These are phyloP conservation scores for Dactylellina leptospora DNA, from an alignment of 2,329 filamentous ascomycete genomes.

Conservation along the genomic window DNA sequence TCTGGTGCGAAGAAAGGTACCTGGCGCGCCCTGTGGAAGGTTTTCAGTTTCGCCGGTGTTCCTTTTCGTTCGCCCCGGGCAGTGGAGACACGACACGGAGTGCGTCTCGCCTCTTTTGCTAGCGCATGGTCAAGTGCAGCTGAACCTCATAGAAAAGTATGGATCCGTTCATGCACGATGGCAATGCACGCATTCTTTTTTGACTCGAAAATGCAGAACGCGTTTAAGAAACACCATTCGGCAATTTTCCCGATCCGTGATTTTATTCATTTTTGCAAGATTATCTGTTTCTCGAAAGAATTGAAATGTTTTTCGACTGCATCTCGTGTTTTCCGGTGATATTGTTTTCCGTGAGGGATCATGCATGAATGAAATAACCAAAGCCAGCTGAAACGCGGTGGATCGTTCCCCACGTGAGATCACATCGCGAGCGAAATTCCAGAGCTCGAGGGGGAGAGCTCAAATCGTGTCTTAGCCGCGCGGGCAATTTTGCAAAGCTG, in stretches of 20 bases:
- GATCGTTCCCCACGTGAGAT: slow-evolving; percentile 45
- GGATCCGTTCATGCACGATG: slow-evolving; percentile 41
- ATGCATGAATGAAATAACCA: slow-evolving; percentile 25
- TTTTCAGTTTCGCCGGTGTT: slow-evolving; percentile 46
- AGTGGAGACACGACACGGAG: slow-evolving; percentile 52
- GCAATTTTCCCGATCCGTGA: slow-evolving; percentile 43
- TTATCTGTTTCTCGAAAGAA: slow-evolving; percentile 12
- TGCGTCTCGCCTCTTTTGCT: slow-evolving; percentile 51
- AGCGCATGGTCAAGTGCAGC: slow-evolving; percentile 46
- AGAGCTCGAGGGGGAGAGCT: slow-evolving; percentile 19
- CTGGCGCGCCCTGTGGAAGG: slow-evolving; percentile 51
- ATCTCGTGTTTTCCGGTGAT: slow-evolving; percentile 6
- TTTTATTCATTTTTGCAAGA: slow-evolving; percentile 27
- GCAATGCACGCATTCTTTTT: slow-evolving; percentile 20
- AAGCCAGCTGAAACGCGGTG: slow-evolving; percentile 45
- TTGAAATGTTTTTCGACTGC: not conserved
- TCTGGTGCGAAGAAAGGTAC: slow-evolving; percentile 46
- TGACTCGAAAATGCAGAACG: slow-evolving; percentile 39
- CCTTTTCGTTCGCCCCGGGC: slow-evolving; percentile 44
- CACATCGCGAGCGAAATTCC: slow-evolving; percentile 8
- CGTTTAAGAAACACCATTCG: slow-evolving; percentile 45
- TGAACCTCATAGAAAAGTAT: slow-evolving; percentile 39
- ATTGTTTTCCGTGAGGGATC: slow-evolving; percentile 2
- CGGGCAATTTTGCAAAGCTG: slow-evolving; percentile 21
- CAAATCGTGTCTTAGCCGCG: slow-evolving; percentile 37